Conservation (phyloP, 768 basidiomycete species). For the Strobilomyces dryophilus region DNA sequence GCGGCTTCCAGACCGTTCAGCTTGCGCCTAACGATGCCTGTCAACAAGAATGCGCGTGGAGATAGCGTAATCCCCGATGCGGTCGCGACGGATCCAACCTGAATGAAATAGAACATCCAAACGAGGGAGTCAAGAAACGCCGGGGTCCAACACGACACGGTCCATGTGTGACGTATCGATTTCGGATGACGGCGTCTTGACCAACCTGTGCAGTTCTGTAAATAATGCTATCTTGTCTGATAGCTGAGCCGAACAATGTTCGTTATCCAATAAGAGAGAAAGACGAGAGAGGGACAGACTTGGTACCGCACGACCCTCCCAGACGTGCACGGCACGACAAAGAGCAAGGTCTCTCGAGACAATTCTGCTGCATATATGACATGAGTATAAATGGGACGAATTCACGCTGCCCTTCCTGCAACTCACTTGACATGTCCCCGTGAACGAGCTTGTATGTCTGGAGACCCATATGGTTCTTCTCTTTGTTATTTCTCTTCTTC, state of each 20-base stretch:
- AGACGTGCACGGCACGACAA: slow-evolving; percentile 73
- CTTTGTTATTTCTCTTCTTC: slow-evolving; percentile 5
- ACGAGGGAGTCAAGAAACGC: neutral
- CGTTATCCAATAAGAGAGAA: neutral
- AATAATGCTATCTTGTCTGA: slow-evolving; percentile 44
- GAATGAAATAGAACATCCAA: neutral
- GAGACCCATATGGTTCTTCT: slow-evolving; percentile 17
- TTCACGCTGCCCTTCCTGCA: neutral
- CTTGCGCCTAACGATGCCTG: neutral
- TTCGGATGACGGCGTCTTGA: slow-evolving; percentile 18
- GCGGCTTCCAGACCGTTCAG: neutral
- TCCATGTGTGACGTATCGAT: slow-evolving; percentile 11
- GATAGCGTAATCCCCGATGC: neutral
- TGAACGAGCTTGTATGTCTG: slow-evolving; percentile 23
- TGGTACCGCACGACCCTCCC: slow-evolving; percentile 70
- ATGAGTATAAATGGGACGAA: neutral
- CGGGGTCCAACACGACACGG: neutral
- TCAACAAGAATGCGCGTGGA: neutral
- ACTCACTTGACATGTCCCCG: slow-evolving; percentile 7
- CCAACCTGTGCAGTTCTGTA: slow-evolving; percentile 27
- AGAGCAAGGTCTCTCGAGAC: slow-evolving; percentile 60
- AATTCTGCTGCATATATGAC: neutral
- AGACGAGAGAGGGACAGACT: slow-evolving; percentile 35
- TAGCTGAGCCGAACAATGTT: slow-evolving; percentile 30
- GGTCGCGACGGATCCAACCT: neutral